Base-by-base conservation (phyloP, 192 early-diverging fungal species). In the Umbelopsis isabellina region DNA sequence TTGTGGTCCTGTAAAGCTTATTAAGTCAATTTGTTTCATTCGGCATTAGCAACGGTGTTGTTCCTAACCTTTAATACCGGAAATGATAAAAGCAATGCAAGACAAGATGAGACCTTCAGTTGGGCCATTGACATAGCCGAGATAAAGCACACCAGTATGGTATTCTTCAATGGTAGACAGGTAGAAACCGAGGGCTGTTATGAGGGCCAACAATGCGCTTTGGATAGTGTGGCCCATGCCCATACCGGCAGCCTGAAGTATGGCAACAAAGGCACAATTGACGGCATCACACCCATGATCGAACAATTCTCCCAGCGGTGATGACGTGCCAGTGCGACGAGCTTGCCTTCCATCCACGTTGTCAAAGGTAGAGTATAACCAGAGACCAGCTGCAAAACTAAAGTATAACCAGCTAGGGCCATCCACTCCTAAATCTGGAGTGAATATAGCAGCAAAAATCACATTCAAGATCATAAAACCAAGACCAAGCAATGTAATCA, bases 141-240 rank as follows among this genome's bases (percentile, higher is more conserved):
- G 82, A 74, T 93, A 96, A 20, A 96, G 83, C 2, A 88, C 87
- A 21, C 91, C 91, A 12, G 94, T 96, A 74, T 95, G 93, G 78
- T 94, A 96, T 73, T 93, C 92, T 75, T 96, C 94, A 88, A 92
- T 93, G 7, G 94, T 94, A 6, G 93, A 94, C 45, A 94, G 73
- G 81, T 92, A 95, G 75, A 96, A 96, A 18, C 91, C 84, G 68
- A 84, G 72, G 20, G 92, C 89, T 20, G 89, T 90, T 11, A 91
- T 70, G 68, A 89, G 83, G 49, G 93, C 65, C 35, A 92, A 75
- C 27, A 83, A 64, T 9, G 87, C 85, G 13, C 87, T 83, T 66
- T 84, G 85, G 76, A 84, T 87, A 23, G 86, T 83, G 69, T 92
- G 86, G 12, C 94, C 94, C 51, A 93, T 82, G 1, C 85, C 88